Evolutionary conservation across 768 basidiomycete species (phyloP), one percentile per base, ranked within the genome.

Genomic region (Amylocystis lapponica): DNA sequence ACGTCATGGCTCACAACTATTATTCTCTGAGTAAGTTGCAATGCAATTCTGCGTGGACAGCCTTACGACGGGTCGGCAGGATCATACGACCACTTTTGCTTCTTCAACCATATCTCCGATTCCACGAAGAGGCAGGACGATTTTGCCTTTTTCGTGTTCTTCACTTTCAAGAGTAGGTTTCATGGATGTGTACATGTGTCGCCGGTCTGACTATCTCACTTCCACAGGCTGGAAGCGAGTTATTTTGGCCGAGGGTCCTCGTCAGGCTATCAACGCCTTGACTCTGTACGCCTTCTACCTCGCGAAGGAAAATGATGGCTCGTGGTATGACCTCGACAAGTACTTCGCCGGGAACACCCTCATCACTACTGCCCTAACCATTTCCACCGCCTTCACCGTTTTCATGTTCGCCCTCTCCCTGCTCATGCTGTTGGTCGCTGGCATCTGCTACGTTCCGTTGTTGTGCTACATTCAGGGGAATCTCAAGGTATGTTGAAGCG

Each of bases 81-180:
- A 41, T 91, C 87, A 31, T 99, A 97, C 64, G 85, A 95, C 62
- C 89, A 95, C 62, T 97, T 97, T 63, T 98, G 96, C 66, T 93
- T 99, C 72, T 98, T 98, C 62, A 84, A 88, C 54, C 92, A 97
- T 54, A 96, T 99, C 65, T 83, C 82, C 58, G 84, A 89, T 58
- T 98, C 96, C 21, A 93, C 92, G 23, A 97, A 95, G 75, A 82
- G 80, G 49, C 93, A 86, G 64, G 96, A 99, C 60, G 91, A 96
- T 58, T 93, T 99, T 65, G 94, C 95, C 26, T 98, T 98, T 75
- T 99, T 96, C 66, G 79, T 98, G 59, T 99, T 98, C 79, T 99
- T 99, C 67, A 87, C 86, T 1, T 98, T 99, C 78, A 99, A 99
- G 74, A 95, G 95, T 89, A 48, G 41, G 81, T 25, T 19, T 17